phyloP scores from a whole-genome alignment of 2,329 filamentous ascomycete species.

The Rhynchosporium agropyri region DNA sequence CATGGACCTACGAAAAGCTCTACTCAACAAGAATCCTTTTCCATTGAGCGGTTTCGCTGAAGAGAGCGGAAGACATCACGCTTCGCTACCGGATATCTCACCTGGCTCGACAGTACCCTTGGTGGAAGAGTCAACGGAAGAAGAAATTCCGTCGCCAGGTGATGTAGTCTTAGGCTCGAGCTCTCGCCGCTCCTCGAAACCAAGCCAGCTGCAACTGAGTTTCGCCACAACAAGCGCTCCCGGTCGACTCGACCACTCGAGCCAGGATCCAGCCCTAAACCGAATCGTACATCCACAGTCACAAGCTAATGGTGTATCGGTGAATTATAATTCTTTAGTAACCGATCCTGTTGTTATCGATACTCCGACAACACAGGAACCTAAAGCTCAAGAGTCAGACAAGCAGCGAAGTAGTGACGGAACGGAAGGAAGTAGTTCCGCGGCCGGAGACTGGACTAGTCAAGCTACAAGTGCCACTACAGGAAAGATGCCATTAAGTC shows the following conservation, averaged over 20 bases:
- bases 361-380: constrained; percentile 29
- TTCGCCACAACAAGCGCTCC: constrained; percentile 36
- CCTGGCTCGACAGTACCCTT: constrained; percentile 4
- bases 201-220: constrained; percentile 41
- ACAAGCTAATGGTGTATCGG: not conserved
- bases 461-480: constrained; percentile 66
- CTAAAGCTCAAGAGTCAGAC: constrained; percentile 22
- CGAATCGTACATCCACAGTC: constrained; percentile 8
- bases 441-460: constrained; percentile 62
- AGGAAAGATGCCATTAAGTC: constrained; percentile 65
- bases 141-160: constrained; percentile 28
- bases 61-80: constrained; percentile 28
- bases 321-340: constrained; percentile 25
- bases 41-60: constrained; percentile 28
- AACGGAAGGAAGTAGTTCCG: constrained; percentile 61
- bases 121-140: constrained; percentile 8
- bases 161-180: constrained; percentile 25
- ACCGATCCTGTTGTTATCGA: constrained; percentile 37
- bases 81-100: constrained; percentile 27
- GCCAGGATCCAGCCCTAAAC: constrained; percentile 7
- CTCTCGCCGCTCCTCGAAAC: constrained; percentile 37
- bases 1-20: constrained; percentile 30
- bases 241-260: constrained; percentile 23
- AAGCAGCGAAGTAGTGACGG: constrained; percentile 61
- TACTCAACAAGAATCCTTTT: constrained; percentile 35